Evolutionary conservation across 257 asterid genomes (phyloP), one percentile per base, ranked within the genome.

Genomic region (Solanum dulcamara): DNA sequence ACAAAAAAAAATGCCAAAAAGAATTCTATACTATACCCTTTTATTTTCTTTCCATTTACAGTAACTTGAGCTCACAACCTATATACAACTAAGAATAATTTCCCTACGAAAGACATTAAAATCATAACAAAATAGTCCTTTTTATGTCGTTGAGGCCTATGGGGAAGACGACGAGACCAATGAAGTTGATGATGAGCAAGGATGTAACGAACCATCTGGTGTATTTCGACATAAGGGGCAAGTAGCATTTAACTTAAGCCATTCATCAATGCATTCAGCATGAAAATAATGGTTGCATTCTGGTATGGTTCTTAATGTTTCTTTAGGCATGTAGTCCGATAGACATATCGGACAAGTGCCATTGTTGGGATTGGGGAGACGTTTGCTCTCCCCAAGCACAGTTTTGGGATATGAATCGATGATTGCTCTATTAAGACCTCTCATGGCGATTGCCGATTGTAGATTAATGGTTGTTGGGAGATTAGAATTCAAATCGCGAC

Each of bases 271-370:
- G 84, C 99, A 96, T 18, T 87, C 86, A 0, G 85, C 93, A 53
- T 96, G 99, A 83, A 91, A 96, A 85, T 89, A 93, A 84, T 96
- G 99, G 79, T 91, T 89, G 91, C 99, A 96, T 15, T 91, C 96
- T 0, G 99, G 99, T 48, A 96, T 89, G 33, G 91, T 92, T 38
- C 95, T 91, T 17, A 94, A 38, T 0, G 88, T 92, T 85, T 96
- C 98, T 81, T 91, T 93, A 1, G 99, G 90, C 67, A 91, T 85
- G 81, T 93, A 96, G 38, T 94, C 98, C 0, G 92, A 84, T 20
- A 96, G 82, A 87, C 99, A 96, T 81, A 96, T 96, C 0, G 98
- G 92, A 10, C 99, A 96, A 35, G 92, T 88, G 24, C 88, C 85
- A 3, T 94, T 95, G 6, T 84, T 85, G 5, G 92, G 84, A 44